phyloP scores from a whole-genome alignment of 371 early-diverging fungal species.

The Mucor circinelloides region DNA sequence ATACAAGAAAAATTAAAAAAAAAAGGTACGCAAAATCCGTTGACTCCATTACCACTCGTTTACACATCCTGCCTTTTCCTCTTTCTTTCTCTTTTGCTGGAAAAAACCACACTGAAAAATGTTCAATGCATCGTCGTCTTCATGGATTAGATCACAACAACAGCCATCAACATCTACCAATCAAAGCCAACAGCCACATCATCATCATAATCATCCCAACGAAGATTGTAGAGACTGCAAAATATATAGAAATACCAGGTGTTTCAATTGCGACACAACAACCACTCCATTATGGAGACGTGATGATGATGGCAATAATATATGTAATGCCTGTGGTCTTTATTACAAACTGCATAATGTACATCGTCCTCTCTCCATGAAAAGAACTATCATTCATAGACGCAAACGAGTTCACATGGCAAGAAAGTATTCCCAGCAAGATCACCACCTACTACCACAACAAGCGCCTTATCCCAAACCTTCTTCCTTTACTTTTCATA shows the following conservation, averaged over 20 bases:
- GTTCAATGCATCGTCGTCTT: neutral
- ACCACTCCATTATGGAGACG: constrained; percentile 80
- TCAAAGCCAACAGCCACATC: neutral
- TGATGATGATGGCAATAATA: constrained; percentile 55
- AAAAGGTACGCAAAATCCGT: constrained; percentile 3
- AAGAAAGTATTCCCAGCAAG: neutral
- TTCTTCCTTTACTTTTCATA: neutral
- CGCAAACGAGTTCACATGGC: constrained; percentile 31
- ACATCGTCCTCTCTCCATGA: constrained; percentile 49
- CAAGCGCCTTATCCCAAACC: neutral
- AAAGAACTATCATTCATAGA: constrained; percentile 47
- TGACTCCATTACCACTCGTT: neutral
- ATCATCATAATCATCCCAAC: neutral
- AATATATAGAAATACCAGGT: constrained; percentile 23
- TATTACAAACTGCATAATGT: constrained; percentile 68
- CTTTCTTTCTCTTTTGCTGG: neutral
- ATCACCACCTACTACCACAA: neutral
- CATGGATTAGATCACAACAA: neutral
- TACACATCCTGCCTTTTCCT: neutral
- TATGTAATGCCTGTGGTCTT: constrained; percentile 81
- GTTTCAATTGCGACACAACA: constrained; percentile 68
- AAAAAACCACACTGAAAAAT: neutral
- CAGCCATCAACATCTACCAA: neutral
- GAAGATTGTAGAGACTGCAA: constrained; percentile 17
- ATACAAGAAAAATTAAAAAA: constrained; percentile 3